Base-by-base conservation (phyloP, 495 filamentous ascomycete species). In the Trichocladium uniseriatum region DNA sequence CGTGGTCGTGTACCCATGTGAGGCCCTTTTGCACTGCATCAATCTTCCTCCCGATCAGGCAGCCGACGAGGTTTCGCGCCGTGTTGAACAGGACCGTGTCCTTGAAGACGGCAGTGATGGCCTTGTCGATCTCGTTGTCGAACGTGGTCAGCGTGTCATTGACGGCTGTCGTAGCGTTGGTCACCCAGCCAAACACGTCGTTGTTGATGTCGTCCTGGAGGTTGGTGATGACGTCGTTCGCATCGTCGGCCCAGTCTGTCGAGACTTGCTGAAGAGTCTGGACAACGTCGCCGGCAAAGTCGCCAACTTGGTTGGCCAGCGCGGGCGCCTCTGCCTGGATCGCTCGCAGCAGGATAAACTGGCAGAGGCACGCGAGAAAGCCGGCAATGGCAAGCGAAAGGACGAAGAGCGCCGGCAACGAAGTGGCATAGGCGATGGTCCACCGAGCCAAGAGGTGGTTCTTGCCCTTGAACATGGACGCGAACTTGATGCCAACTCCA, bases 121-220 rank as follows among this genome's bases (percentile, higher is more conserved):
- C 79, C 27, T 76, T 69, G 49, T 74, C 79, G 63, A 89, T 89
- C 46, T 83, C 75, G 27, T 84, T 72, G 47, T 89, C 79, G 62
- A 96, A 88, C 13, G 75, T 72, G 54, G 87, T 91, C 20, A 98
- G 79, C 0, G 92, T 97, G 50, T 83, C 61, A 63, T 97, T 97
- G 41, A 96, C 71, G 0, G 86, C 84, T 4, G 65, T 68, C 0
- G 91, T 95, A 10, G 81, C 84, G 31, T 80, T 89, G 37, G 81
- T 84, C 24, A 95, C 87, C 86, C 90, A 95, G 50, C 89, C 85
- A 51, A 96, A 81, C 37, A 98, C 65, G 39, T 96, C 79, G 20
- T 79, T 49, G 68, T 97, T 98, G 61, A 98, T 77, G 19, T 86
- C 78, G 19, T 63, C 63, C 66, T 86, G 85, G 20, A 84, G 79